These are phyloP conservation scores for Trichomonascaceae sp. DNA, from an alignment of 1,139 yeast genomes.

Conservation along the genomic window DNA sequence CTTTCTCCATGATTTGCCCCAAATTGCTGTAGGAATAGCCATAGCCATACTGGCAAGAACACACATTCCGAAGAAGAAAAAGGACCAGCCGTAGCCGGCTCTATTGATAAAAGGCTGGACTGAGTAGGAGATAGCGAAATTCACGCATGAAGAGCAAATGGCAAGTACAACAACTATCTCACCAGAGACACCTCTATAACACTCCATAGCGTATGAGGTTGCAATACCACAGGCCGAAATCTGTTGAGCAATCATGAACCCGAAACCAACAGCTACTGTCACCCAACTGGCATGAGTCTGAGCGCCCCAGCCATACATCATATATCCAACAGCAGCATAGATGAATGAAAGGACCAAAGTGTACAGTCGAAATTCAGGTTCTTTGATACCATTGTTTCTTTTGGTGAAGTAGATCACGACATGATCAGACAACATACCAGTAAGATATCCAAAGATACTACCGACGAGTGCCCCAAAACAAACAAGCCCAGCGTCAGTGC, in stretches of 20 bases:
- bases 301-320: slow-evolving; percentile 73
- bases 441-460: slow-evolving; percentile 38
- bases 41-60: not conserved
- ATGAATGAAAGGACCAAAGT: slow-evolving; percentile 56
- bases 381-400: slow-evolving; percentile 59
- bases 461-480: slow-evolving; percentile 62
- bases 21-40: not conserved
- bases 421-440: slow-evolving; percentile 56
- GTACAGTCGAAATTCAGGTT: slow-evolving; percentile 72
- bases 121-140: slow-evolving; percentile 46
- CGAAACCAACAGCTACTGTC: slow-evolving; percentile 32
- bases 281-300: slow-evolving; percentile 58
- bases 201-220: slow-evolving; percentile 49
- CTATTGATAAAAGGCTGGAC: slow-evolving; percentile 44
- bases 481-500: slow-evolving; percentile 68
- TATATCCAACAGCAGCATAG: slow-evolving; percentile 61
- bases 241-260: slow-evolving; percentile 26
- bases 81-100: slow-evolving; percentile 28
- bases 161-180: slow-evolving; percentile 44
- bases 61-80: slow-evolving; percentile 33
- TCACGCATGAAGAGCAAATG: slow-evolving; percentile 34
- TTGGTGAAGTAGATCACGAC: slow-evolving; percentile 65
- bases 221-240: slow-evolving; percentile 50
- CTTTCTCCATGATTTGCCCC: not conserved
- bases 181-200: slow-evolving; percentile 49